Evolutionary conservation across 352 stramenopile genomes (phyloP).

Genomic region (Phytopythium ostracodes): DNA sequence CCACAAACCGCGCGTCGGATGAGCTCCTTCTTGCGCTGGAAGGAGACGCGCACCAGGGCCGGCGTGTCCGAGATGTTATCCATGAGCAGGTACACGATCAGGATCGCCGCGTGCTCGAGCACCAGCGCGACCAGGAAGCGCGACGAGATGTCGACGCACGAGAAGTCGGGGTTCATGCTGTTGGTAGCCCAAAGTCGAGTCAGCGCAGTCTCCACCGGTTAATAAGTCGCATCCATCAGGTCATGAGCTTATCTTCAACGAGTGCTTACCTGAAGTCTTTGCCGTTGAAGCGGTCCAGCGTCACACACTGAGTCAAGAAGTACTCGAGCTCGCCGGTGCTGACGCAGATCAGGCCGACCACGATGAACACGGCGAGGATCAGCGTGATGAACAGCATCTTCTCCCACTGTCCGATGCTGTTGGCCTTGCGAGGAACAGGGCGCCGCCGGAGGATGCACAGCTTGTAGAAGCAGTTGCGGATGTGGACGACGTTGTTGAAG

Average conservation of each 20-base stretch:
- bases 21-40: constrained; percentile 83
- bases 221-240: not conserved
- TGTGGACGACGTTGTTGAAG: constrained; percentile 80
- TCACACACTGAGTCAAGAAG: constrained; percentile 68
- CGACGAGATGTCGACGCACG: constrained; percentile 66
- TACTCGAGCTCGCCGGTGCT: constrained; percentile 82
- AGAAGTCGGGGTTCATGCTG: constrained; percentile 85
- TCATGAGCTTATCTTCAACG: constrained; percentile 2
- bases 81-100: constrained; percentile 74
- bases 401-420: constrained; percentile 86
- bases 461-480: constrained; percentile 84
- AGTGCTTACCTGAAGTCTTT: constrained; percentile 75
- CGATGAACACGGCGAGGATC: constrained; percentile 76
- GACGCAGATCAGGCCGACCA: constrained; percentile 82
- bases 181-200: not conserved
- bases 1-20: constrained; percentile 82
- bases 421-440: constrained; percentile 72
- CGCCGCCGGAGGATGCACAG: constrained; percentile 64
- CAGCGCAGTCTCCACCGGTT: not conserved
- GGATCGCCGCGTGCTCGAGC: constrained; percentile 64
- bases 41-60: constrained; percentile 66
- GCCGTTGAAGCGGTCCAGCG: constrained; percentile 72
- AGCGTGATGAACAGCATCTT: constrained; percentile 85
- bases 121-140: constrained; percentile 78
- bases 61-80: constrained; percentile 83